Evolutionary conservation across 2,329 filamentous ascomycete genomes (phyloP).

Genomic region (Karstenula rhodostoma): DNA sequence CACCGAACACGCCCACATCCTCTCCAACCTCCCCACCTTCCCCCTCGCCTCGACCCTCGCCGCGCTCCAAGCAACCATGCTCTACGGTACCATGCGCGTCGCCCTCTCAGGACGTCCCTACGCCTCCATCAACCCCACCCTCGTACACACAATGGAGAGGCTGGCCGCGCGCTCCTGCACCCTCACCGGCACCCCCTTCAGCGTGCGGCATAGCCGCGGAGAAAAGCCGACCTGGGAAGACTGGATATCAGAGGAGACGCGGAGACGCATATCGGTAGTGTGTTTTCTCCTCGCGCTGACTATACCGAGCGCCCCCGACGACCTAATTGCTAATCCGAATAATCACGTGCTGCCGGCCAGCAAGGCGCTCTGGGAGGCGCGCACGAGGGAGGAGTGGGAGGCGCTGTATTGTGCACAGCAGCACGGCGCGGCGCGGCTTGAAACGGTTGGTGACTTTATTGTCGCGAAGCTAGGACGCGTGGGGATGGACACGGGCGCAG

Average conservation of each 20-base stretch:
- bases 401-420: background rate
- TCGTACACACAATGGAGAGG: conserved; percentile 6
- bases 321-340: conserved; percentile 1
- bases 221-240: conserved; percentile 11
- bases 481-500: background rate
- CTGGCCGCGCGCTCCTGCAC: background rate
- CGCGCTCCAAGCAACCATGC: conserved; percentile 1
- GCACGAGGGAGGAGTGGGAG: conserved; percentile 8
- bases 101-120: background rate
- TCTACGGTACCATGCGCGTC: conserved; percentile 5
- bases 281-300: conserved; percentile 4
- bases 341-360: background rate
- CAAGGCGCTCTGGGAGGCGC: conserved; percentile 13
- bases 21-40: background rate
- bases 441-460: conserved; percentile 13
- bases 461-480: conserved; percentile 3
- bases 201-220: background rate
- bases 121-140: background rate
- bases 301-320: background rate
- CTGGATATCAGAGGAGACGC: conserved; percentile 14
- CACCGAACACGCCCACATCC: background rate
- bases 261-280: conserved; percentile 2
- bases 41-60: background rate
- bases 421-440: background rate
- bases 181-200: background rate